Conservation (phyloP, 176 grass and related monocot species). For the Zea luxurians region DNA sequence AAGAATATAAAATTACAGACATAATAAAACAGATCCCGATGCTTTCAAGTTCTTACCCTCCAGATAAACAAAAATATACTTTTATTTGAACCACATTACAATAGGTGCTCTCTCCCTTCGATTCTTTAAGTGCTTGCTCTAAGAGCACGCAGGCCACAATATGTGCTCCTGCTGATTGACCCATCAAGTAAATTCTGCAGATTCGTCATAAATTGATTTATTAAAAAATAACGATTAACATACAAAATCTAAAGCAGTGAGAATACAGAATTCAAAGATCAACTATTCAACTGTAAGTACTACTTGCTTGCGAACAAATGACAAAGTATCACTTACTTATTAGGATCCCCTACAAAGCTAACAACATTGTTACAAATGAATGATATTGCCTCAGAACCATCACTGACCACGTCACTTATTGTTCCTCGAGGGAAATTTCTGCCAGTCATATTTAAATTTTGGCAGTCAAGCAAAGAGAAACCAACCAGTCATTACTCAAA, state of each 20-base stretch:
- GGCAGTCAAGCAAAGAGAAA: not conserved
- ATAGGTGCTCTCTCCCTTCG: conserved; percentile 54
- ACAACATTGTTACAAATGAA: conserved; percentile 76
- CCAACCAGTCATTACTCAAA: not conserved
- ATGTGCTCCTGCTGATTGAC: conserved; percentile 96
- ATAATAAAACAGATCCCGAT: not conserved
- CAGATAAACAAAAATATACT: conserved; percentile 87
- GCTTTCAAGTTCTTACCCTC: conserved; percentile 50
- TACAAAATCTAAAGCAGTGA: not conserved
- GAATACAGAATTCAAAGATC: not conserved
- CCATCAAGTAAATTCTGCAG: conserved; percentile 85
- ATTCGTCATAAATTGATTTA: not conserved
- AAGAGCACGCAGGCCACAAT: conserved; percentile 76
- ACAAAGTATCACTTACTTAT: conserved; percentile 50
- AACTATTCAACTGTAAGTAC: not conserved
- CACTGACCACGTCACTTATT: conserved; percentile 86
- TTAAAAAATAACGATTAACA: conserved; percentile 3
- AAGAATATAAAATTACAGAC: not conserved
- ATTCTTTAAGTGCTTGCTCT: conserved; percentile 73
- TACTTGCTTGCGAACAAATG: conserved; percentile 6
- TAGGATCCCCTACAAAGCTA: conserved; percentile 82
- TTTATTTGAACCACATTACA: conserved; percentile 87
- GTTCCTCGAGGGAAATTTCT: conserved; percentile 99
- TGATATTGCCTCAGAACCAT: conserved; percentile 86
- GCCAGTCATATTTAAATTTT: conserved; percentile 25